Evolutionary conservation across 345 rosid genomes (phyloP).

Genomic region (Toxicodendron radicans): DNA sequence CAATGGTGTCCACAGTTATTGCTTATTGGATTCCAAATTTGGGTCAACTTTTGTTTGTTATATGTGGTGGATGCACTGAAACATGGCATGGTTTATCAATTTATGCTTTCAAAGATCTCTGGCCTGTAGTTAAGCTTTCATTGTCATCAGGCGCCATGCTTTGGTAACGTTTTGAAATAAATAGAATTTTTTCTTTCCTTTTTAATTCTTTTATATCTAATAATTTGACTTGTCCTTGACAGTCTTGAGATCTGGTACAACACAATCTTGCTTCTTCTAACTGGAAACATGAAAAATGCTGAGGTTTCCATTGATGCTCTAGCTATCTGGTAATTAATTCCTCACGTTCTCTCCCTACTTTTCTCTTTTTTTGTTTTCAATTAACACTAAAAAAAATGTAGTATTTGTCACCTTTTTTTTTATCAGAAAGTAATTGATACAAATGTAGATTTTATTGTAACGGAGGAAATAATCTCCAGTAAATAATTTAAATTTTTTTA

Average conservation of each 20-base stretch:
- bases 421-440: too few relatives aligned
- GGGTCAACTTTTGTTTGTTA: conserved; percentile 59
- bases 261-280: conserved; percentile 61
- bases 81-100: conserved; percentile 71
- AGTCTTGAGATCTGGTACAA: conserved; percentile 90
- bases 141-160: conserved; percentile 76
- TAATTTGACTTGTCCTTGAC: conserved; percentile 16
- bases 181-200: too few relatives aligned
- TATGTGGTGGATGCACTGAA: conserved; percentile 60
- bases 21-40: conserved; percentile 81
- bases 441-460: too few relatives aligned
- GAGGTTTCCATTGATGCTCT: conserved; percentile 78
- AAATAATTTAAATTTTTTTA: too few relatives aligned
- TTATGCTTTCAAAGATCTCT: conserved; percentile 62
- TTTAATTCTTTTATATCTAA: too few relatives aligned
- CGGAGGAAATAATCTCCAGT: too few relatives aligned
- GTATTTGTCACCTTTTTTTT: too few relatives aligned
- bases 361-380: not conserved
- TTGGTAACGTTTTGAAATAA: too few relatives aligned
- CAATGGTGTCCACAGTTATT: conserved; percentile 55
- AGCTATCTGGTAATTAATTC: conserved; percentile 59
- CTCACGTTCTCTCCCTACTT: not conserved
- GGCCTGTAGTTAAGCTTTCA: conserved; percentile 68
- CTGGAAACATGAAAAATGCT: conserved; percentile 68
- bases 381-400: too few relatives aligned